Evolutionary conservation across 2,329 filamentous ascomycete genomes (phyloP), one percentile per base, ranked within the genome.

Genomic region (Claviceps sorghi): DNA sequence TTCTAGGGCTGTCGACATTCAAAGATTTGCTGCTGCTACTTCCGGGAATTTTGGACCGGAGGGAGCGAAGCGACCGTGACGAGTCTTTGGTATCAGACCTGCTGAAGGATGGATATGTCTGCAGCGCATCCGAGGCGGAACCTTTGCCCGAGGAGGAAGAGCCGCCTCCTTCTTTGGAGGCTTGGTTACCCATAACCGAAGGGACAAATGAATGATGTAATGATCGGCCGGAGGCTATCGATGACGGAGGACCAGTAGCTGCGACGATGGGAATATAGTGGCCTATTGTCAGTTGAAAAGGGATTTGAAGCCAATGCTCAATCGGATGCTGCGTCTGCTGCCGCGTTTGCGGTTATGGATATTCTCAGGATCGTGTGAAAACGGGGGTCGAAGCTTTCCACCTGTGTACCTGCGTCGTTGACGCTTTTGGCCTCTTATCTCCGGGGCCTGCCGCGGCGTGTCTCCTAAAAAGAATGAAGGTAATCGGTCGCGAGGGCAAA

Each of bases 11-110:
- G 63, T 95, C 90, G 46, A 74, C 80, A 63, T 80, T 86, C 56
- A 46, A 3, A 6, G 49, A 52, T 36, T 55, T 55, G 53, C 51
- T 47, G 45, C 74, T 75, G 58, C 68, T 75, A 40, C 85, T 75
- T 38, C 85, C 86, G 2, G 86, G 88, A 55, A 95, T 96, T 71
- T 96, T 96, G 56, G 88, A 94, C 55, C 88, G 80, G 59, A 97
- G 78, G 41, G 82, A 84, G 59, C 87, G 82, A 67, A 96, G 83
- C 4, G 90, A 96, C 58, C 89, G 85, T 34, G 85, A 81, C 7
- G 89, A 96, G 58, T 95, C 90, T 66, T 90, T 91, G 30, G 91
- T 97, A 65, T 97, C 91, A 53, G 89, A 88, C 65, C 86, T 85
- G 70, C 84, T 86, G 66, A 97, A 91, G 30, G 91, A 95, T 30